Evolutionary conservation across 2,329 filamentous ascomycete genomes (phyloP), one percentile per base, ranked within the genome.

Genomic region (Cladobotryum mycophilum): DNA sequence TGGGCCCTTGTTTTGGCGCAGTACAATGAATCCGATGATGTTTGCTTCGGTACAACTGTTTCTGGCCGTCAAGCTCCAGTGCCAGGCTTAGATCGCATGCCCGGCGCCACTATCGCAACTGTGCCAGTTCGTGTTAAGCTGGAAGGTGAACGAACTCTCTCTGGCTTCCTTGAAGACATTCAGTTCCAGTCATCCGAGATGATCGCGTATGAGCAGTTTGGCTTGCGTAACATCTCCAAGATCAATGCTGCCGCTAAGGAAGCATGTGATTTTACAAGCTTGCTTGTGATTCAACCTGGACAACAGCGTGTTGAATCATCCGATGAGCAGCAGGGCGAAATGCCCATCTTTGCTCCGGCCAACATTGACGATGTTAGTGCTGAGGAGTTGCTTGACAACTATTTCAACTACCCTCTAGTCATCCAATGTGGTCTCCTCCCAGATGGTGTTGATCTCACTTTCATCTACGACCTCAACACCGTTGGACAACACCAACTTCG

Each of bases 31-130:
- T 34, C 20, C 20, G 49, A 51, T 20, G 54, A 52, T 18, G 44
- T 62, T 4, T 18, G 57, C 6, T 54, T 54, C 35, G 52, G 52
- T 30, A 45, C 36, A 15, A 53, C 53, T 1, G 49, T 59, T 9
- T 57, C 56, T 15, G 53, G 57, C 15, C 50, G 57, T 11, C 47
- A 57, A 4, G 52, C 56, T 18, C 43, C 52, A 15, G 34, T 45
- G 2, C 34, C 43, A 34, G 50, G 45, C 8, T 13, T 45, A 8
- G 42, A 45, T 30, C 4, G 18, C 6, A 15, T 45, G 42, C n/a
- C 20, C 13, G 20, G 42, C 14, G 18, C 30, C 11, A 45, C 20
- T 4, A 30, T 59, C 14, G 47, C 52, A 3, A 58, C 54, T 2
- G 42, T 58, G 5, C 56, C 57, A 1, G 41, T 56, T 2, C 51